Base-by-base conservation (phyloP, 2,329 filamentous ascomycete genomes). In the Aspergillus ruber region DNA sequence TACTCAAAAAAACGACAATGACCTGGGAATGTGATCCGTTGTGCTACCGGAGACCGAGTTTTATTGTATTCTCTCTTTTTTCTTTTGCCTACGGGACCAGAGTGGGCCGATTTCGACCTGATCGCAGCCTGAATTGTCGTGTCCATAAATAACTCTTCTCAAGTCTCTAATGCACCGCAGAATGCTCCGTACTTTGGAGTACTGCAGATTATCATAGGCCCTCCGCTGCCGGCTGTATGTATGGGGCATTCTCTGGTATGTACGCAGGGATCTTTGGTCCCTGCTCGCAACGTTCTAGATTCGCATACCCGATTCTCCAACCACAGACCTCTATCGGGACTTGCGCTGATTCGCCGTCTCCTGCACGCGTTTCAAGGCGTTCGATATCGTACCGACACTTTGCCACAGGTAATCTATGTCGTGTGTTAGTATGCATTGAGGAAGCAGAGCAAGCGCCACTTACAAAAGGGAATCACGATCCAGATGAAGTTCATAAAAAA, bases 401-500 rank as follows among this genome's bases (percentile, higher is more conserved):
- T 60, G 50, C 13, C 49, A 53, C n/a, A 69, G 52, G 42, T 64
- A 67, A 49, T 62, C 61, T 68, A 54, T 18, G 17, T 29, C 5
- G 25, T 18, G 15, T 20, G 17, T 39, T 18, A 39, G 36, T 39
- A 39, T 20, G 15, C 33, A n/a, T 8, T 2, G 17, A n/a, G n/a
- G 33, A 36, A 10, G 33, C 7, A 9, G 6, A 13, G 13, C 9
- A 38, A 5, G 29, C 9, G 25, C 21, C 35, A 73, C 78, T 70
- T 63, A 81, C 79, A 66, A 17, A 65, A 66, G 5, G 82, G 82
- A 45, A 84, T 76, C 27, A 82, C 69, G 46, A 84, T 82, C 82
- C 82, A 85, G 61, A 84, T 79, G 44, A 76, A 75, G 58, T 85
- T 85, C 80, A 84, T 82, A 27, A 80, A 66, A 48, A 84, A 75